Evolutionary conservation across 2,329 filamentous ascomycete species (phyloP), one percentile per base, ranked within the genome.

Genomic region (Rhinocladiella mackenziei): DNA sequence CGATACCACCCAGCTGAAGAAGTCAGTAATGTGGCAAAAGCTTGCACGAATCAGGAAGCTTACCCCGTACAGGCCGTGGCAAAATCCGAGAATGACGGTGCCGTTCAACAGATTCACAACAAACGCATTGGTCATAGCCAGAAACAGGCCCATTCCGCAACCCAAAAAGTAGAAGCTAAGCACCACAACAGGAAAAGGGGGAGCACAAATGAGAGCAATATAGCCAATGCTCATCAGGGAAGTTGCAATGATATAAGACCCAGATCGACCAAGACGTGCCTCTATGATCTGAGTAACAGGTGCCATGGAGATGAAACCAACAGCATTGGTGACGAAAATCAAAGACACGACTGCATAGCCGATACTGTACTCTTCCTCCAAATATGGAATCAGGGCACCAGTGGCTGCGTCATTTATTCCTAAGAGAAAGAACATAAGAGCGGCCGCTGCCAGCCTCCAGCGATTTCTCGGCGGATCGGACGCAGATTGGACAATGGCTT

Each of bases 331-430:
- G 20, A 92, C 76, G 68, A 92, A 94, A 58, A 94, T 86, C 26
- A 91, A 70, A 2, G 87, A 91, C 2, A 92, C 84, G 6, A 87
- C 66, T 2, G 81, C 83, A 61, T 92, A 91, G 30, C 82, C 83
- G 43, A 92, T 86, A 45, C 73, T 55, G 59, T 91, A 94, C 57
- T 84, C 78, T 62, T 68, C 72, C 61, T 91, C 84, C 63, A 94
- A 84, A 59, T 88, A 88, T 0, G 87, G 86, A 55, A 94, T 85
- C 45, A 92, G 60, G 8, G 86, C 85, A 59, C 87, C 87, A 1
- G 86, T 79, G 0, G 84, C 81, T 30, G 80, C 78, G 63, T 94
- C 88, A 55, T 79, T 86, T 46, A 92, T 66, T 0, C 86, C 88
- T 56, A 83, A 81, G 2, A 75, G 73, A 49, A 92, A 74, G 46